Base-by-base conservation (phyloP, 768 basidiomycete species). In the Pulveroboletus frians region DNA sequence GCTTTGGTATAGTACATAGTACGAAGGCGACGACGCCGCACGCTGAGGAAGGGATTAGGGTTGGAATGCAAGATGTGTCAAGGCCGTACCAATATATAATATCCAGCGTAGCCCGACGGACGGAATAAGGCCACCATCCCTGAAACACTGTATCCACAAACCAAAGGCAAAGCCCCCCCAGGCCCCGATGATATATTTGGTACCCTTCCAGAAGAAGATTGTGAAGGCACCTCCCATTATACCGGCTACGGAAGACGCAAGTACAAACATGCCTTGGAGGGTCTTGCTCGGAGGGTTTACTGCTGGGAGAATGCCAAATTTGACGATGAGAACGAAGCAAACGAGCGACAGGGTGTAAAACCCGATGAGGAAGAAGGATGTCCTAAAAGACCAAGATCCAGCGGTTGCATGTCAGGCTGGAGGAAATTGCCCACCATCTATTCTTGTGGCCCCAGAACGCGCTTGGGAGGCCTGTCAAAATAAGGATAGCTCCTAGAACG, bases 391-490 rank as follows among this genome's bases (percentile, higher is more conserved):
- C 43, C 41, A 39, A 39, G 40, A 51, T 41, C 55, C 14, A 52
- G 49, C 39, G 55, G 49, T 32, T 15, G 18, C 10, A 41, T 13
- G 32, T 18, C 9, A 18, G 41, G 21, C 18, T 17, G 18, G 18
- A 43, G 44, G 37, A 48, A 45, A 39, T 9, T 36, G 72, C 78
- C 36, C 61, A 88, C 92, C 94, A 95, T 77, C 92, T 74, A 67
- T 96, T 94, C 76, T 95, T 95, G 72, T 93, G 92, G 18, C 94
- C 94, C 71, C 89, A 84, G 57, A 92, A 91, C 3, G 89, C 88
- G 45, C 89, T 88, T 9, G 92, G 91, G 6, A 94, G 73, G 40
- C 94, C 94, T 9, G 89, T 92, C 42, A 96, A 61, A 56, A 96
- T 92, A 63, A 97, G 81, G 52, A 96, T 69, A 5, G 80, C 88